Base-by-base conservation (phyloP, 139 green algal species). In the Medakamo hakoo region DNA sequence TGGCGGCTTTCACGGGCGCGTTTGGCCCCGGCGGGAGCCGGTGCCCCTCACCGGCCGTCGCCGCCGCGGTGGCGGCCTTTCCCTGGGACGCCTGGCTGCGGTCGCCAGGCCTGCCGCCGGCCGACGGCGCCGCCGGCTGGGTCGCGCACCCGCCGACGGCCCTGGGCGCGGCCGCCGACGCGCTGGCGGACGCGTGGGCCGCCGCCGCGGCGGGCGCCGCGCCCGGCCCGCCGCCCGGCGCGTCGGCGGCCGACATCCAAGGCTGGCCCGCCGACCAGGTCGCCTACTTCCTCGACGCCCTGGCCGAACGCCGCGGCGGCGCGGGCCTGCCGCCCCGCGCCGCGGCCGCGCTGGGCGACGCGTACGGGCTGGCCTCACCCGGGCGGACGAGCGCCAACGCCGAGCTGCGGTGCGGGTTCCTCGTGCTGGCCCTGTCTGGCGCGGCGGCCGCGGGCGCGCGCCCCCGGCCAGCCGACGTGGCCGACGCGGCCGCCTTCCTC, bases 201-300 rank as follows among this genome's bases (percentile, higher is more conserved):
- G 40, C 40, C 40, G 40, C 32, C 4, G 30, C 32, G 24, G 26
- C 49, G 16, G 49, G 30, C 49, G 32, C 32, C 62, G 14, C 62
- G 32, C 14, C 32, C 32, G 16, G 14, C 32, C 49, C 49, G 30
- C 49, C 62, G 32, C 26, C 21, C 32, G 4, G 9, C n/a, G 3
- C 24, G 30, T 27, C 62, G 30, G 25, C 40, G 24, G 48, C 48
- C 3, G 24, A 19, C 62, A 1, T 4, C 55, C 55, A 5, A 3
- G 3, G 2, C 56, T 29, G 25, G 28, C 55, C 30, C 27, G 55
- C 78, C 9, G 69, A 79, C 26, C 88, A 88, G 73, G 78, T 75
- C 65, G 28, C 56, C 18, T 85, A 74, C 71, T 88, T 93, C 71
- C 49, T 77, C 14, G 55, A 83, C 0, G 68, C 85, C 73, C 94